A percentile compares a stretch with the other conserved stretches of the same genome.
phyloP scores from a whole-genome alignment of 345 rosid species.

The Atalantia buxifolia region DNA sequence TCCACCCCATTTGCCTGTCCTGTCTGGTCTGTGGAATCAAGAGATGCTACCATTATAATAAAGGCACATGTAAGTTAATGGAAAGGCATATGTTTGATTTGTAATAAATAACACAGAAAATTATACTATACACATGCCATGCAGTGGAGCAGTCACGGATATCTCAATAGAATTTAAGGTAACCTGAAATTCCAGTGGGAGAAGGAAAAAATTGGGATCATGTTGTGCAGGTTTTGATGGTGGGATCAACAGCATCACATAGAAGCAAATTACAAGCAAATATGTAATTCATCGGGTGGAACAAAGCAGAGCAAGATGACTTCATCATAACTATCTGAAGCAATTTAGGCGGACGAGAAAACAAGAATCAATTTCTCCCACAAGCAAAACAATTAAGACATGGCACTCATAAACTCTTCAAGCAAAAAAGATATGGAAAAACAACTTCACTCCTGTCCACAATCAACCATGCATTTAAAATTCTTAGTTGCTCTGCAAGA shows the following conservation, averaged over 20 bases:
- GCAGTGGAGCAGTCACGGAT: background rate
- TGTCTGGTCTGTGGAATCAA: conserved; percentile 73
- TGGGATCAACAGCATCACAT: background rate
- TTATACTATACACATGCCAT: background rate
- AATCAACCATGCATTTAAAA: background rate
- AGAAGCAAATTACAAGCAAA: background rate
- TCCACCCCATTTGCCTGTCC: conserved; percentile 67
- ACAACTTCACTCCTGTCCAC: background rate
- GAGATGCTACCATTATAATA: conserved; percentile 53
- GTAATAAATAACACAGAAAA: background rate
- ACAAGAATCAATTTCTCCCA: background rate
- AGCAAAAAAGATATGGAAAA: background rate
- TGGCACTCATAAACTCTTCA: background rate
- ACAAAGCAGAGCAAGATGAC: background rate
- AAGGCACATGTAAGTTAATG: conserved; percentile 12
- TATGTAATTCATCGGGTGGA: background rate
- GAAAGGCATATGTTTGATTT: background rate
- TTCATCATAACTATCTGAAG: background rate
- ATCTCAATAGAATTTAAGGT: background rate
- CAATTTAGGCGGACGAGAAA: background rate
- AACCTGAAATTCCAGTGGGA: background rate
- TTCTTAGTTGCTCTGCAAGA: background rate
- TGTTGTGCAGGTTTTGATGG: background rate
- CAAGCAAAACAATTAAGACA: background rate
- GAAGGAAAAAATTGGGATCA: background rate